Evolutionary conservation across 108 stramenopile genomes (phyloP).

Genomic region (Pseudonitzschia delicatissima): DNA sequence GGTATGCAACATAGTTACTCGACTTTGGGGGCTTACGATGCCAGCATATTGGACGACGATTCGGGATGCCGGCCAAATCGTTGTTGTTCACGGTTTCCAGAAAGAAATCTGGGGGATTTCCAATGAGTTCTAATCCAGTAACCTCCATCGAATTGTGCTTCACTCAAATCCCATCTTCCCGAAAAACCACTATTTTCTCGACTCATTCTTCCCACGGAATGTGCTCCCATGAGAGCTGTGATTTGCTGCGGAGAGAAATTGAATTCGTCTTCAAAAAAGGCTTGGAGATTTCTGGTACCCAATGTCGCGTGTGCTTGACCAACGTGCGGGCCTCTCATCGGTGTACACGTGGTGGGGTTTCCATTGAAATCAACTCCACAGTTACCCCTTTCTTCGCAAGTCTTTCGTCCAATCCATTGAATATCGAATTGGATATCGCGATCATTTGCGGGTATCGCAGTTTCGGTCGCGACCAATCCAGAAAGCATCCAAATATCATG

Average conservation of each 20-base stretch:
- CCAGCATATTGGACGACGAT: conserved; percentile 36
- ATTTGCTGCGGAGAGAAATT: conserved; percentile 40
- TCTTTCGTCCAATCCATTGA: conserved; percentile 30
- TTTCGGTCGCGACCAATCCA: conserved; percentile 42
- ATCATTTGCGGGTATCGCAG: conserved; percentile 22
- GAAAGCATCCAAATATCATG: conserved; percentile 59
- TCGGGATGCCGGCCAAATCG: conserved; percentile 30
- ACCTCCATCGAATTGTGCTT: conserved; percentile 14
- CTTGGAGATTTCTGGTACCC: conserved; percentile 14
- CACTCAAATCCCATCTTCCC: conserved; percentile 30
- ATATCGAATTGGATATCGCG: conserved; percentile 28
- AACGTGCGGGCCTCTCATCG: conserved; percentile 22
- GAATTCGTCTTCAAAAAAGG: conserved; percentile 45
- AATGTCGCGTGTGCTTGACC: conserved; percentile 22
- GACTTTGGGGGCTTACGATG: conserved; percentile 2
- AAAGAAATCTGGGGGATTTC: conserved; percentile 9
- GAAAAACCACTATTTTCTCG: conserved; percentile 43
- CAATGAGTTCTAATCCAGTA: conserved; percentile 13
- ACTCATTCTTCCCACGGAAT: conserved; percentile 42
- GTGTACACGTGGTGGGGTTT: conserved; percentile 6
- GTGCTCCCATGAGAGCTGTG: conserved; percentile 61
- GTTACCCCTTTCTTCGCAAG: conserved; percentile 18
- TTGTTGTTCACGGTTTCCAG: conserved; percentile 20
- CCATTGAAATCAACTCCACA: conserved; percentile 22
- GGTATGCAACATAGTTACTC: conserved; percentile 30